Percentiles rank a stretch among this genome's conserved stretches.
phyloP scores from a whole-genome alignment of 257 asterid genomes.

The Solanum habrochaites region DNA sequence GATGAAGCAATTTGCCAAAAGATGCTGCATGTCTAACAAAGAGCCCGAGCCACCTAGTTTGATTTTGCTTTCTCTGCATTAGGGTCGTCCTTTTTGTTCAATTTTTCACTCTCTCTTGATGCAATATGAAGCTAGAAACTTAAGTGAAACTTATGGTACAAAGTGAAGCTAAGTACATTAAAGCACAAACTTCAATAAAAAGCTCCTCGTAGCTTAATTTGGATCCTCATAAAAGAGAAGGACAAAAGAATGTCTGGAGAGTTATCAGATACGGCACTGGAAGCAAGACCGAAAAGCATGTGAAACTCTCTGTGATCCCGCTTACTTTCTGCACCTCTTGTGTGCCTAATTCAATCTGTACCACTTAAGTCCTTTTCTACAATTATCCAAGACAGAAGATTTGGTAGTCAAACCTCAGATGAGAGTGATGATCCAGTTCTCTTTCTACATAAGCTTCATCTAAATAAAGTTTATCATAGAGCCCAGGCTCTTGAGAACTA shows the following conservation, averaged over 20 bases:
- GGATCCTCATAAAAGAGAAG: not conserved
- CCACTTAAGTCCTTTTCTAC: not conserved
- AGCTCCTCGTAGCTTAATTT: not conserved
- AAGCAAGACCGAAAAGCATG: not conserved
- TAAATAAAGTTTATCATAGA: not conserved
- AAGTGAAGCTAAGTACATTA: not conserved
- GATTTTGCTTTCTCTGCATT: not conserved
- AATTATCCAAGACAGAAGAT: not conserved
- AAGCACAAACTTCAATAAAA: not conserved
- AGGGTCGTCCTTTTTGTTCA: not conserved
- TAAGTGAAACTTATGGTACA: not conserved
- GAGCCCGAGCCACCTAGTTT: not conserved
- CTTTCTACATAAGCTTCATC: not conserved
- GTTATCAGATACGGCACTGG: not conserved
- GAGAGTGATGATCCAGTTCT: not conserved
- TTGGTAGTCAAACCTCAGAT: not conserved
- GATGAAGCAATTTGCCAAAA: not conserved
- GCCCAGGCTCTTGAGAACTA: not conserved
- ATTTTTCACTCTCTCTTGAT: not conserved
- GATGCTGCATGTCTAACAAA: not conserved
- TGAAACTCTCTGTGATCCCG: not conserved
- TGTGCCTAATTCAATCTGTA: not conserved
- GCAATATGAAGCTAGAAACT: not conserved
- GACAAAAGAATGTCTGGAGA: not conserved
- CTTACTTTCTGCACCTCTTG: not conserved